phyloP scores from a whole-genome alignment of 2,329 filamentous ascomycete species.

The Clonostachys byssicola region DNA sequence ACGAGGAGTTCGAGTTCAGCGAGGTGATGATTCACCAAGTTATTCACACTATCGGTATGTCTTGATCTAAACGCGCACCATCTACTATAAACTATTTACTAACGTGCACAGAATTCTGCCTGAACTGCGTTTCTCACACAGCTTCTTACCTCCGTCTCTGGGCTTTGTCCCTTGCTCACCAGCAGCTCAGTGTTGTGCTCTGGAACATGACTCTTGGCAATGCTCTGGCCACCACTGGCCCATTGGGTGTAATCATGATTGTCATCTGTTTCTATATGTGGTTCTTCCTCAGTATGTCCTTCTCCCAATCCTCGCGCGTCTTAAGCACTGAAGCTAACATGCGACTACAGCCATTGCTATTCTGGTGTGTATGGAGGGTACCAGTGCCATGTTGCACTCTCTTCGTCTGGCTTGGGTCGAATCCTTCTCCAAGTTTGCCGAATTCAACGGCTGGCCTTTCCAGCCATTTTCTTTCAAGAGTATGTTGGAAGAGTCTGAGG shows the following conservation, averaged over 20 bases:
- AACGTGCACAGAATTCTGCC: conserved; percentile 73
- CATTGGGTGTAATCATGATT: conserved; percentile 71
- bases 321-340: conserved; percentile 13
- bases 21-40: conserved; percentile 99
- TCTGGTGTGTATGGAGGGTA: conserved; percentile 92
- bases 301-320: neutral
- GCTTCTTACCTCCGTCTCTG: conserved; percentile 98
- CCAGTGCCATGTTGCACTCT: conserved; percentile 91
- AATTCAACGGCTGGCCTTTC: conserved; percentile 85
- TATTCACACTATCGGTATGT: conserved; percentile 94
- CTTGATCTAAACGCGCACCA: conserved; percentile 73
- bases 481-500: conserved; percentile 77
- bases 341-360: conserved; percentile 42
- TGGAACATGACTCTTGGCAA: conserved; percentile 93
- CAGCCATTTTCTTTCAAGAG: conserved; percentile 84
- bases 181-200: conserved; percentile 92
- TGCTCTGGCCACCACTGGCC: conserved; percentile 64
- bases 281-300: conserved; percentile 70
- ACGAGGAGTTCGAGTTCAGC: conserved; percentile 95
- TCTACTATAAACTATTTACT: conserved; percentile 9
- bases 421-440: conserved; percentile 96
- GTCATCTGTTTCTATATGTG: conserved; percentile 82
- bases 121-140: conserved; percentile 98
- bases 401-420: conserved; percentile 94
- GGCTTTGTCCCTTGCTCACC: conserved; percentile 94